Evolutionary conservation across 1,139 yeast genomes (phyloP).

Genomic region (Nakaseomyces uthaithaninus): DNA sequence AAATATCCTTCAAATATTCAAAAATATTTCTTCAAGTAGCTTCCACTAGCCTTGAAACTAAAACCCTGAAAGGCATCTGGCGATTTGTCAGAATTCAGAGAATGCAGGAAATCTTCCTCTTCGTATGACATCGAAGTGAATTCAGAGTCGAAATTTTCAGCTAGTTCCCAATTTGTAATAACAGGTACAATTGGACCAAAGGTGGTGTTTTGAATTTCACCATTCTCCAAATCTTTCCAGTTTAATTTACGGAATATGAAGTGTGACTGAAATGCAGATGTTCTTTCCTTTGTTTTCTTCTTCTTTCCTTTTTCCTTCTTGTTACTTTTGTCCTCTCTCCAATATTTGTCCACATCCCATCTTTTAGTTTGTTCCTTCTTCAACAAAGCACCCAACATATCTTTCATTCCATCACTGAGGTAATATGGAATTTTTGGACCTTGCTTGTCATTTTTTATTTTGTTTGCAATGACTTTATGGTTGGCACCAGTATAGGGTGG

Average conservation of each 20-base stretch:
- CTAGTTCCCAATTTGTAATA: conserved; percentile 76
- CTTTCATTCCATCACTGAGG: conserved; percentile 77
- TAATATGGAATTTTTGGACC: conserved; percentile 69
- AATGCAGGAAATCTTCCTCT: conserved; percentile 15
- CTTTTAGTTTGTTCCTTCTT: conserved; percentile 71
- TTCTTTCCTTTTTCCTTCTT: conserved; percentile 40
- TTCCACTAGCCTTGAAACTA: conserved; percentile 32
- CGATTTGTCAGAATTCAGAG: conserved; percentile 6
- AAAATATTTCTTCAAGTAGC: conserved; percentile 31
- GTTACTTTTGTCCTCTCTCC: conserved; percentile 34
- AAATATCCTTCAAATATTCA: no score
- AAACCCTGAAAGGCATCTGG: conserved; percentile 34
- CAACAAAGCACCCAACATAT: conserved; percentile 60
- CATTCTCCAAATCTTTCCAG: conserved; percentile 57
- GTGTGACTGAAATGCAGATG: conserved; percentile 37
- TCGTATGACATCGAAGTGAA: conserved; percentile 64
- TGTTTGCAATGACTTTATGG: conserved; percentile 72
- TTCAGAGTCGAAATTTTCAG: conserved; percentile 85
- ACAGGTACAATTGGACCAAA: conserved; percentile 81
- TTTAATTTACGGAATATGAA: conserved; percentile 71
- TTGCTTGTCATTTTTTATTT: conserved; percentile 61
- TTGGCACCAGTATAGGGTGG: conserved; percentile 94
- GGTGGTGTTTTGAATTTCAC: conserved; percentile 37
- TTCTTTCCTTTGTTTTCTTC: conserved; percentile 25
- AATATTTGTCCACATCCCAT: conserved; percentile 51